A percentile compares a stretch with the other conserved stretches of the same genome.
Conservation (phyloP, 1,284 basidiomycete genomes). For the Melampsora larici-populina region DNA sequence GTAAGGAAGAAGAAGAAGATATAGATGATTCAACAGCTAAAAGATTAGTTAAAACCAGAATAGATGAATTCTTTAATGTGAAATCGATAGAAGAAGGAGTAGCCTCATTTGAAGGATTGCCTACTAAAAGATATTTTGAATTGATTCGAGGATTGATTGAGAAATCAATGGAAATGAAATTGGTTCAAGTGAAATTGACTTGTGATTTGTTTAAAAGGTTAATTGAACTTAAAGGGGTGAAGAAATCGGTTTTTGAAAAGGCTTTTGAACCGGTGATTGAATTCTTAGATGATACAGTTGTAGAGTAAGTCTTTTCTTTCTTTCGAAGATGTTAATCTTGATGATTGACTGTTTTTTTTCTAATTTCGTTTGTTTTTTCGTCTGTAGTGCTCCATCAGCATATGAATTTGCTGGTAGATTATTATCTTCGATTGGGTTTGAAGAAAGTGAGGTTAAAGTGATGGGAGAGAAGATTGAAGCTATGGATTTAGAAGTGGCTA, state of each 20-base stretch:
- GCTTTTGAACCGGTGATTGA: constrained; percentile 14
- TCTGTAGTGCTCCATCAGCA: constrained; percentile 10
- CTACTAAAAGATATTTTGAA: background rate
- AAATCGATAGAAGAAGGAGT: background rate
- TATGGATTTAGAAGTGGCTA: background rate
- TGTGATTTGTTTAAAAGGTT: constrained; percentile 14
- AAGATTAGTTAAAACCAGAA: background rate
- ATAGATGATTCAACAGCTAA: background rate
- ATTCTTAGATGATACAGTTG: constrained; percentile 11
- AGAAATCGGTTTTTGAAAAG: background rate
- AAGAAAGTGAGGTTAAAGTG: too few relatives aligned
- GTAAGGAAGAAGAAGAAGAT: background rate
- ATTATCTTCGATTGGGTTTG: background rate
- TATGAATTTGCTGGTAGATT: constrained; percentile 25
- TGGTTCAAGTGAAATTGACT: background rate
- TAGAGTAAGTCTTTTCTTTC: constrained; percentile 25
- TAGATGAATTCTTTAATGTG: constrained; percentile 1
- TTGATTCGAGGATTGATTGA: constrained; percentile 7
- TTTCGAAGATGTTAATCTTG: too few relatives aligned
- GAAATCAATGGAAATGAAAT: constrained; percentile 14
- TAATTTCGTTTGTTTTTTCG: too few relatives aligned
- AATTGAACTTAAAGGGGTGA: background rate
- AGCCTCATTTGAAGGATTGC: background rate
- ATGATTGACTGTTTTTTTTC: background rate
- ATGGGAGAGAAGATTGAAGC: constrained; percentile 23